A percentile compares a stretch with the other conserved stretches of the same genome.
phyloP scores from a whole-genome alignment of 148 eudicot species.

The Persicaria tinctoria region DNA sequence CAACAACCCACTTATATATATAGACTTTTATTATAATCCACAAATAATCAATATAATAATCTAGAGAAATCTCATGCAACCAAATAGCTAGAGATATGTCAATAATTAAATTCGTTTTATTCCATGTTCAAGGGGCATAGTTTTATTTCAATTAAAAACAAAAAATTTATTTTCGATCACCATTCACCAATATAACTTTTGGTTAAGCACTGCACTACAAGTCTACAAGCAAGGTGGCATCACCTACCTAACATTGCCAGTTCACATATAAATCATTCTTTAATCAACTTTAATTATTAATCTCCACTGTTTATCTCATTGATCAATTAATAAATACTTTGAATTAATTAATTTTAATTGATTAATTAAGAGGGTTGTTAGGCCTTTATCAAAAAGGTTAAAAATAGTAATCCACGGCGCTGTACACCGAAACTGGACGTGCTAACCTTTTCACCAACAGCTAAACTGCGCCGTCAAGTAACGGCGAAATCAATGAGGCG shows the following conservation, averaged over 20 bases:
- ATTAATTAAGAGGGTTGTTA: conserved; percentile 9
- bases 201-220: conserved; percentile 7
- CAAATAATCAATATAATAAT: not conserved
- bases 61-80: not conserved
- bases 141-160: not conserved
- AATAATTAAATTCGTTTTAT: not conserved
- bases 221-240: conserved; percentile 11
- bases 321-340: not conserved
- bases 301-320: not conserved
- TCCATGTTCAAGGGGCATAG: not conserved
- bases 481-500: not conserved
- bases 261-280: not conserved
- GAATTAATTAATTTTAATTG: not conserved
- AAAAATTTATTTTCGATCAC: not conserved
- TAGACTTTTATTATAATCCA: not conserved
- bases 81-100: not conserved
- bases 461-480: conserved; percentile 5
- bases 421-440: not conserved
- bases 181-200: not conserved
- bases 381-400: conserved; percentile 11
- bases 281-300: not conserved
- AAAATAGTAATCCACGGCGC: not conserved
- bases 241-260: conserved; percentile 6
- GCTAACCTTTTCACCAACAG: not conserved
- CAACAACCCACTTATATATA: not conserved